Evolutionary conservation across 192 early-diverging fungal genomes (phyloP), one percentile per base, ranked within the genome.

Genomic region (Mortierella antarctica): DNA sequence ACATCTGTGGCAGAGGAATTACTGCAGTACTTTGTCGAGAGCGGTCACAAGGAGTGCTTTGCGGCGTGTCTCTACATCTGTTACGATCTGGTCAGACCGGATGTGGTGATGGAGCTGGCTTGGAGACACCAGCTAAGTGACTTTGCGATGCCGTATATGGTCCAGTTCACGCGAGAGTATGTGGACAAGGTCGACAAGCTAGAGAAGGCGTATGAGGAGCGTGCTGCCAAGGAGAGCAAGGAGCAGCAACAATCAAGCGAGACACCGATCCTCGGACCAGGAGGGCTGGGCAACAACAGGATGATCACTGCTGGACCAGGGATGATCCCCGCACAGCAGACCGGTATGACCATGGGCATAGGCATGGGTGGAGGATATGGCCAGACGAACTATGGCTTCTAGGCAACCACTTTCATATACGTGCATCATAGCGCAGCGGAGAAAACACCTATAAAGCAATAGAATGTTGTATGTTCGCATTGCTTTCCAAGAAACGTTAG

Each of bases 91-190:
- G 86, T 97, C 60, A 84, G 95, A 47, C 94, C 98, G 11, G 98
- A 98, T 84, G 90, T 97, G 9, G 94, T 98, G 9, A 83, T 98
- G 86, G 98, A 99, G 87, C 79, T 98, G 11, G 86, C 94, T 11
- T 99, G 97, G 98, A 83, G 96, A 15, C 90, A 97, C 73, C 88
- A 91, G 4, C 83, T 96, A 80, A 91, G 86, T 54, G 97, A 98
- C 77, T 97, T 96, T 89, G 93, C 97, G 10, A 98, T 98, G 96
- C 98, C 98, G n/a, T 99, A 96, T 82, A 92, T 98, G 86, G 94
- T 99, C 67, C 95, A 99, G 70, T 86, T 91, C 52, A 86, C 93
- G 78, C 90, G 96, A 57, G 96, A 98, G 85, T 94, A 93, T 78
- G 91, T 92, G 78, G 80, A 57, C 52, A 97, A 97, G 91, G 94